Base-by-base conservation (phyloP, 805 yeast species). In the Hanseniaspora lachancei region DNA sequence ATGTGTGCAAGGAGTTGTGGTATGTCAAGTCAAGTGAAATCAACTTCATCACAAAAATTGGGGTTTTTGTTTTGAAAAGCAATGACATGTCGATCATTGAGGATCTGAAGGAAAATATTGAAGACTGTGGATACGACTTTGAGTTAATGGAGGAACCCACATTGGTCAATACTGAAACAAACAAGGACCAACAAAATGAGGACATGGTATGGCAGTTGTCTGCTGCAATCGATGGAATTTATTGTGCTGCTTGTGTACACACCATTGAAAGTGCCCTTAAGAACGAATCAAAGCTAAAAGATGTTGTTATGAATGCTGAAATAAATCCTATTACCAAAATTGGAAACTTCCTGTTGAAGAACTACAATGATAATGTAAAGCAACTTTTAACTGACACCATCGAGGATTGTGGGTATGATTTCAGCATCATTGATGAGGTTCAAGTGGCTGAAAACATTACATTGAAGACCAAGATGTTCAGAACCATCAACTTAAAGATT, bases 101-200 rank as follows among this genome's bases (percentile, higher is more conserved):
- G 0, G 66, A 61, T 27, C 68, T 85, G 41, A 68, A 74, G 57
- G 76, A 74, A 24, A 68, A 79, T 0, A 70, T 84, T 35, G 86
- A 81, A 59, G 85, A 82, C 62, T 69, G 78, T 52, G 91, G 93
- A 4, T 85, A 77, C 66, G 86, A 79, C 15, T 80, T 76, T 60
- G 76, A 75, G 24, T 60, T 77, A 12, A 61, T 79, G n/a, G 68
- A 69, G 6, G 67, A 71, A 6, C 72, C 71, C 35, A 73, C 72
- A 34, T 47, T 23, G 35, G 18, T n/a, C 49, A 72, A 76, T 39
- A 73, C 77, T 0, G 72, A 76, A n/a, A 70, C 74, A 2, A 73
- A 75, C 20, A 38, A 18, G 5, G 39, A 21, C 2, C 20, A 18
- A 9, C 24, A 23, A 24, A 6, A 1, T 8, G 35, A 46, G 34